Percentiles rank a stretch among this genome's conserved stretches.
Conservation (phyloP, 1,139 yeast species). For the Ashbya aceris region DNA sequence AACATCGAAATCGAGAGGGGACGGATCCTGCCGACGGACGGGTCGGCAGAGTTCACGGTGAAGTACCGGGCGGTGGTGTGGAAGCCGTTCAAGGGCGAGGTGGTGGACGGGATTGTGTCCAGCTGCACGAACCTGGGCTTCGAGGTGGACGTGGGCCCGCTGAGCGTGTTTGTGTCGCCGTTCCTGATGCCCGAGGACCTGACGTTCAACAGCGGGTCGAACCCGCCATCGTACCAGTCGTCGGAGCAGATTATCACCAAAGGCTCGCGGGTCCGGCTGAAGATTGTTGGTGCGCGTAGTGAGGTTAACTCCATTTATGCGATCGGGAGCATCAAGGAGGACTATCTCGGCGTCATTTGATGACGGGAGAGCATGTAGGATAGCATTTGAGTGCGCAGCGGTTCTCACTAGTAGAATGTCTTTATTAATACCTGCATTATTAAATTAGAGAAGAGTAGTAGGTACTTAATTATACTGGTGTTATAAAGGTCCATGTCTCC, state of each 20-base stretch:
- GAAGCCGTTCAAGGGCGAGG: constrained; percentile 98
- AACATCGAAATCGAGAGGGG: constrained; percentile 94
- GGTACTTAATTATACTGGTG: neutral
- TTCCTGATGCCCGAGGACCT: constrained; percentile 92
- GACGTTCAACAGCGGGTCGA: constrained; percentile 89
- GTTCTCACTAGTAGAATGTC: too few species aligned
- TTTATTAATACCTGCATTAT: neutral
- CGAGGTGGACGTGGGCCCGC: constrained; percentile 96
- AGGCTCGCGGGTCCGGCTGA: constrained; percentile 86
- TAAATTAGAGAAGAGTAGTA: neutral
- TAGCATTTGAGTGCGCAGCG: too few species aligned
- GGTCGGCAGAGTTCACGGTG: constrained; percentile 95
- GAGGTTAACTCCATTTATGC: constrained; percentile 97
- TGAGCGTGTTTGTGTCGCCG: constrained; percentile 88
- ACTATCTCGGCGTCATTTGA: constrained; percentile 76
- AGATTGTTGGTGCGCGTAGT: constrained; percentile 94
- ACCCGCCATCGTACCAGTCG: constrained; percentile 96
- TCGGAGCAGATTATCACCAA: constrained; percentile 93
- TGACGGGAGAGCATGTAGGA: too few species aligned
- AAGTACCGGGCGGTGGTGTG: constrained; percentile 95
- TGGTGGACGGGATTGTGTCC: constrained; percentile 91
- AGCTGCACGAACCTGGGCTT: constrained; percentile 95
- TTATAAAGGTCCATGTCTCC: neutral
- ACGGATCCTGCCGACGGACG: constrained; percentile 76
- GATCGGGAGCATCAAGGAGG: constrained; percentile 95